A percentile compares a stretch with the other conserved stretches of the same genome.
phyloP scores from a whole-genome alignment of 352 stramenopile genomes.

The Globisporangium carolinianum region DNA sequence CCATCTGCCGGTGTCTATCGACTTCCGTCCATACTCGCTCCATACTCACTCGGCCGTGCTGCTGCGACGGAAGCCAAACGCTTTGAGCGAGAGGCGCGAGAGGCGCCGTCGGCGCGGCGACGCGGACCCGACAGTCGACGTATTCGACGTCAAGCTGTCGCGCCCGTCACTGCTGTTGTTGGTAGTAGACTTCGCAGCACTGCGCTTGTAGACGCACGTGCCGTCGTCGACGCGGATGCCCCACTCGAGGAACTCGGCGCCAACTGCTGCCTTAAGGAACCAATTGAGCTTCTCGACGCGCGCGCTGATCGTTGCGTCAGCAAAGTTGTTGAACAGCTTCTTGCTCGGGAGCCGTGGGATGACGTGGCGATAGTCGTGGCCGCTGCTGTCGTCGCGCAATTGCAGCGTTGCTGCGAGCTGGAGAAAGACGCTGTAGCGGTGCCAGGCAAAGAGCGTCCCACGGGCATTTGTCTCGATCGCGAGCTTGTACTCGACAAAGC shows the following conservation, averaged over 20 bases:
- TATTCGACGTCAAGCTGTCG: conserved; percentile 13
- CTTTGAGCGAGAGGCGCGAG: conserved; percentile 21
- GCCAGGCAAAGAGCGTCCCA: conserved; percentile 37
- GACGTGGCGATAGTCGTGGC: conserved; percentile 12
- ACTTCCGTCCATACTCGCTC: not conserved
- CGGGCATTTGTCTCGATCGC: conserved; percentile 37
- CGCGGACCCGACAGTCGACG: conserved; percentile 12
- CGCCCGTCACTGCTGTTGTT: not conserved
- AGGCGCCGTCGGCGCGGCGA: conserved; percentile 16
- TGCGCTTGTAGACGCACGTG: conserved; percentile 68
- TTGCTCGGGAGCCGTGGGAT: conserved; percentile 64
- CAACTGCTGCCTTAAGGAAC: conserved; percentile 68
- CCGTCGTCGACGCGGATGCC: conserved; percentile 68
- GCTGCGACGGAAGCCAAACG: conserved; percentile 26
- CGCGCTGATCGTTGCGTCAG: conserved; percentile 69
- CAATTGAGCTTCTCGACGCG: conserved; percentile 65
- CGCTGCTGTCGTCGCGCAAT: conserved; percentile 29
- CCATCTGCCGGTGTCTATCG: not conserved
- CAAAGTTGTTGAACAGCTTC: conserved; percentile 65
- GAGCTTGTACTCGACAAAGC: conserved; percentile 49
- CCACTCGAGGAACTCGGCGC: conserved; percentile 68
- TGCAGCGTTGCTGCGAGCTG: conserved; percentile 32
- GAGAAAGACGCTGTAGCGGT: conserved; percentile 41
- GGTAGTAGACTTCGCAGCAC: conserved; percentile 11
- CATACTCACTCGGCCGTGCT: conserved; percentile 13